These are phyloP conservation scores for Phytophthora litchii DNA, from an alignment of 352 stramenopile genomes.

Conservation along the genomic window DNA sequence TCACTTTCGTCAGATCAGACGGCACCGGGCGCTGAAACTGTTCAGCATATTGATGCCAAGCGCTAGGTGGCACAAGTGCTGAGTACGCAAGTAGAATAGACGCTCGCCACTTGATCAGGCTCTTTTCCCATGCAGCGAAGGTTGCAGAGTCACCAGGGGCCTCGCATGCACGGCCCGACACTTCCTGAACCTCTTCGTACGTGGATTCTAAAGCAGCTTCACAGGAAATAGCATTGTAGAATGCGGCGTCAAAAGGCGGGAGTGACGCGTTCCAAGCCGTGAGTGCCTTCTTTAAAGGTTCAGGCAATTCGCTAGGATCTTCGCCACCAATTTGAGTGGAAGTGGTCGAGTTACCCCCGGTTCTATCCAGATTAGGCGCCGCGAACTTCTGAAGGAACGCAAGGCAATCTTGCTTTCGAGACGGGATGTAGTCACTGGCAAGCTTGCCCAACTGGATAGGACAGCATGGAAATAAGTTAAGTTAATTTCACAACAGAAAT, in stretches of 20 bases:
- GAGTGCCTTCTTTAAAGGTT: conserved; percentile 48
- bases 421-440: conserved; percentile 65
- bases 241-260: conserved; percentile 74
- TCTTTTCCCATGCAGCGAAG: conserved; percentile 58
- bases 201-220: conserved; percentile 63
- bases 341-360: conserved; percentile 15
- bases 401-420: conserved; percentile 65
- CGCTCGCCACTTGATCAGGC: conserved; percentile 62
- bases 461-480: conserved; percentile 2
- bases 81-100: conserved; percentile 73
- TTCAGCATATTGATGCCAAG: conserved; percentile 70
- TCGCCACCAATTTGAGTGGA: conserved; percentile 58
- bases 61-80: conserved; percentile 63
- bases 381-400: conserved; percentile 59
- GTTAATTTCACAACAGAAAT: background rate
- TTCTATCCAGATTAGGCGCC: conserved; percentile 44
- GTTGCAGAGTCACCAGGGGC: conserved; percentile 32
- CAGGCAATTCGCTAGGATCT: conserved; percentile 61
- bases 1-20: conserved; percentile 44
- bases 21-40: conserved; percentile 61
- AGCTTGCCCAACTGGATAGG: conserved; percentile 58
- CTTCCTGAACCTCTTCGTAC: conserved; percentile 71
- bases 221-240: conserved; percentile 82
- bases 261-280: conserved; percentile 72
- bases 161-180: conserved; percentile 53